Evolutionary conservation across 1,284 basidiomycete genomes (phyloP), one percentile per base, ranked within the genome.

Genomic region (Cutaneotrichosporon mucoides): DNA sequence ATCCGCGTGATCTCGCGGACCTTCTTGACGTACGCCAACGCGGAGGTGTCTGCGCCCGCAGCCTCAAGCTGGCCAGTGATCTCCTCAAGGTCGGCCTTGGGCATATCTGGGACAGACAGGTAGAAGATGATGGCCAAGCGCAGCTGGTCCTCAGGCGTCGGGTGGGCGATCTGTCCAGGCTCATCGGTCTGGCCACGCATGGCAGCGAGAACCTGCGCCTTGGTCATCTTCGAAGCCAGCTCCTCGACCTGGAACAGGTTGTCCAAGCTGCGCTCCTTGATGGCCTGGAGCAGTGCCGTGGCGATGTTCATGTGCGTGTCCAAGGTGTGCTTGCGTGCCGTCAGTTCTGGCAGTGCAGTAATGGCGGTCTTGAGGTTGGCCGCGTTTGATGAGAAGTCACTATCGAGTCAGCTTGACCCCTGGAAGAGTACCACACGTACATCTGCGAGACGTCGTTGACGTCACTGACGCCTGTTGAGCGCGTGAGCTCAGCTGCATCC

Each of bases 271-370:
- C 96, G 86, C 65, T 88, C 86, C 81, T 98, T 98, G 81, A 99
- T 98, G 16, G 97, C 88, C 75, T 96, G 93, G 36, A 99, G 80
- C 12, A 99, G 80, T 6, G 95, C 88, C 3, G 95, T 98, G 38
- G 96, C 96, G 57, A 99, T 97, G 79, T 99, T 98, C 94, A 99
- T 99, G 72, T 99, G 95, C 1, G 95, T 93, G 76, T 99, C 96
- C 40, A 99, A 84, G 2, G 91, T 95, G 49, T 92, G 88, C 71
- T 99, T 99, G 47, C 96, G 85, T 15, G 95, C 93, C 3, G 95
- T 98, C 48, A 99, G 82, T 76, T 99, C 95, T 1, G 96, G 96
- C n/a, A 99, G 82, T 58, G 94, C 92, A 0, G 95, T 99, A 73
- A 99, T 97, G 3, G 96, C 96, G 0, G 92, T 93, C 80, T 98